Percentiles rank a stretch among this genome's conserved stretches.
Conservation (phyloP, 441 rosid species). For the Biscutella laevigata region DNA sequence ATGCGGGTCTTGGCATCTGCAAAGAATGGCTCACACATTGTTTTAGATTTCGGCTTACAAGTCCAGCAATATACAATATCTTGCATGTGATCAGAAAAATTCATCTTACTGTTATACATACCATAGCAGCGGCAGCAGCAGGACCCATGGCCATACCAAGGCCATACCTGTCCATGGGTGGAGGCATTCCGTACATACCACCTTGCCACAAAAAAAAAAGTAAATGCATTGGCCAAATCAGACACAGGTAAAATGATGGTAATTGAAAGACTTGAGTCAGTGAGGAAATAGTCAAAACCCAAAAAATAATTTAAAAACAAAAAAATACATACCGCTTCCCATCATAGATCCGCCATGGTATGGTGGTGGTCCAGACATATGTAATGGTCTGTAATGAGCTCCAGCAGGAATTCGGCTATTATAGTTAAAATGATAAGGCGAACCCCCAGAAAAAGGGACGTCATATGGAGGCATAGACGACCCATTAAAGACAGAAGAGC, state of each 20-base stretch:
- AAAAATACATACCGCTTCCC: conserved; percentile 51
- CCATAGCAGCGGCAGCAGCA: conserved; percentile 70
- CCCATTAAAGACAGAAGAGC: conserved; percentile 62
- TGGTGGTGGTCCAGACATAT: conserved; percentile 75
- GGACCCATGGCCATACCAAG: conserved; percentile 78
- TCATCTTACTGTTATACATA: conserved; percentile 28
- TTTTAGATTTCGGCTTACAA: neutral
- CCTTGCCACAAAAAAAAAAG: conserved; percentile 33
- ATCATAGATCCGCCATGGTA: conserved; percentile 85
- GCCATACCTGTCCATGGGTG: conserved; percentile 83
- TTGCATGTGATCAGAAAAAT: conserved; percentile 2
- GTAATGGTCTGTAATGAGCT: conserved; percentile 82
- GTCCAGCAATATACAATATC: neutral
- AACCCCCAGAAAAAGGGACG: conserved; percentile 77
- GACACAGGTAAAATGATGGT: neutral
- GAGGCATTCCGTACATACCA: conserved; percentile 82
- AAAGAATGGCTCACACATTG: conserved; percentile 10
- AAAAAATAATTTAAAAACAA: neutral
- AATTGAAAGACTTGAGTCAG: neutral
- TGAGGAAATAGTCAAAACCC: neutral
- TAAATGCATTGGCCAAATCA: conserved; percentile 11
- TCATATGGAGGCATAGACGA: conserved; percentile 87
- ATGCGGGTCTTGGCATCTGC: conserved; percentile 86
- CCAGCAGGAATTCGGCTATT: conserved; percentile 64
- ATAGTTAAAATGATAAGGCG: conserved; percentile 85